Conservation (phyloP, 306 rosid species). For the Crotalaria pallida region DNA sequence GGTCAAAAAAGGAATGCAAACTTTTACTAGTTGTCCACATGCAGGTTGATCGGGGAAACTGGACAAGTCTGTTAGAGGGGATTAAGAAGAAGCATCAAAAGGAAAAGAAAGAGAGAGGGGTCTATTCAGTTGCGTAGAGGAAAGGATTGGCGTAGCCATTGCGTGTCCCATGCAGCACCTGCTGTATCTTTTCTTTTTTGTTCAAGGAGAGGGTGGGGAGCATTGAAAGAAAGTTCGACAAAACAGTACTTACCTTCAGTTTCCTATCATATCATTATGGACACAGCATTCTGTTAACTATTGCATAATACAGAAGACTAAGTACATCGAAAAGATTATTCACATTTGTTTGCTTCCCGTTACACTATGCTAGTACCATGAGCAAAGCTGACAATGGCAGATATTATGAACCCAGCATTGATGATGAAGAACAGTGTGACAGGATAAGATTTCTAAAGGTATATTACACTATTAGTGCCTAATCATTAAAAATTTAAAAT, state of each 20-base stretch:
- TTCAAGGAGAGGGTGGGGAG: neutral
- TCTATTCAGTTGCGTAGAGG: neutral
- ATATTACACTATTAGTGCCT: neutral
- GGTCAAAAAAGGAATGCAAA: neutral
- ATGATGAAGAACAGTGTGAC: neutral
- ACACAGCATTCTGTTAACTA: neutral
- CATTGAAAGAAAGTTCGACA: neutral
- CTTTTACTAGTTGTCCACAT: neutral
- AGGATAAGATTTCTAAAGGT: neutral
- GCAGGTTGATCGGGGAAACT: neutral
- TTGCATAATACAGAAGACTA: neutral
- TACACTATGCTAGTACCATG: neutral
- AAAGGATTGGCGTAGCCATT: neutral
- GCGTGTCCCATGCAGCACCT: neutral
- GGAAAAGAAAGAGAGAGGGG: neutral
- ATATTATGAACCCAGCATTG: neutral
- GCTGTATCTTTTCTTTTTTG: neutral
- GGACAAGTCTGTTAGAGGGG: neutral
- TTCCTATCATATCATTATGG: neutral
- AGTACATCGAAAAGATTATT: neutral
- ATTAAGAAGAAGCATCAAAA: neutral
- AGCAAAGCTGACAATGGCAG: neutral
- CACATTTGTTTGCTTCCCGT: neutral
- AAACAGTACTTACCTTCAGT: neutral
- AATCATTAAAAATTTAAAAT: neutral